Base-by-base conservation (phyloP, 1,139 yeast genomes). In the Yamadazyma friedrichii region DNA sequence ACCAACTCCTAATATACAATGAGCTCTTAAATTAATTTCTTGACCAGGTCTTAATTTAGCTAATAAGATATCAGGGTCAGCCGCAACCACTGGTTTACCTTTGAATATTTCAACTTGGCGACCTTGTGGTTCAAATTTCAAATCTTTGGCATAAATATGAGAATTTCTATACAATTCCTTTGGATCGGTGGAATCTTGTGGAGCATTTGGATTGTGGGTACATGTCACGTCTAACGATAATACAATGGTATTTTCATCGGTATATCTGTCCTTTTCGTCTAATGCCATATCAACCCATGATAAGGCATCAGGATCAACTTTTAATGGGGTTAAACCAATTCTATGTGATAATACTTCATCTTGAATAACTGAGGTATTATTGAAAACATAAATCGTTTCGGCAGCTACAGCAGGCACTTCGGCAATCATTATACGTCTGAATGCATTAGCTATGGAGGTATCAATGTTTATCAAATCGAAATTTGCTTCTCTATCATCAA, bases 31-130 rank as follows among this genome's bases (percentile, higher is more conserved):
- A 22, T 93, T 80, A 49, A 93, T 91, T 64, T 93, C 98, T 68
- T 93, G 98, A 41, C 97, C 96, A 3, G 98, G 98, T 58, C 98
- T 80, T 57, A 93, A 72, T 65, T 93, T 94, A 42, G 96, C 96
- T 45, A 93, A 67, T 49, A 94, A 69, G 52, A 93, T 86, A 61
- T 93, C 85, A 33, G 97, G 96, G 62, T 88, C 91, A 50, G 87
- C 73, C 13, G 95, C 83, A 11, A 76, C 85, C 31, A 86, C 88
- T 6, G 95, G 93, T 40, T 65, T 70, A 48, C 79, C 76, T 50
- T 80, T 80, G 61, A 83, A 84, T 22, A 72, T 61, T 52, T 85
- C 93, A 20, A 70, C 64, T 65, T 93, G 98, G 47, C 80, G 80
- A 12, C 96, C 98, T 56, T 88, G 93, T 24, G 98, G 96, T 62